Evolutionary conservation across 768 basidiomycete genomes (phyloP).

Genomic region (Pleurotus eryngii): DNA sequence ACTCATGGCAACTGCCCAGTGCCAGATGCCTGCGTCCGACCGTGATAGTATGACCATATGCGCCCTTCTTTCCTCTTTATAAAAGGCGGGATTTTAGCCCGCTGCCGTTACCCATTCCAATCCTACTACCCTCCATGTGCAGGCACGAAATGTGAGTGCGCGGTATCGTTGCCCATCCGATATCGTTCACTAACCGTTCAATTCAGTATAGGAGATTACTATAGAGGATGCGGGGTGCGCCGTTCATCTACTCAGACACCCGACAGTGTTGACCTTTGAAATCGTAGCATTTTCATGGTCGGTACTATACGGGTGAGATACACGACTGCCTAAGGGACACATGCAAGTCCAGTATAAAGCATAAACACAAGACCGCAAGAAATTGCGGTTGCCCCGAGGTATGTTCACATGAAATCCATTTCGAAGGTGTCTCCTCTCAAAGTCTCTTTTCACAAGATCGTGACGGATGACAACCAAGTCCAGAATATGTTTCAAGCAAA

Average conservation of each 20-base stretch:
- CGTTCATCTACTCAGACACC: background rate
- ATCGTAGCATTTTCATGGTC: slow-evolving; percentile 43
- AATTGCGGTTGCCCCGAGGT: slow-evolving; percentile 44
- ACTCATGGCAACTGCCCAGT: no score
- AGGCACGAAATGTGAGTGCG: slow-evolving; percentile 8
- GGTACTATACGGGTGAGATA: slow-evolving; percentile 44
- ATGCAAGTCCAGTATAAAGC: slow-evolving; percentile 38
- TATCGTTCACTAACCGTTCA: background rate
- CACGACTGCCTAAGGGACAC: slow-evolving; percentile 33
- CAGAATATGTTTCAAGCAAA: slow-evolving; percentile 47
- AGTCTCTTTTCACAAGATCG: slow-evolving; percentile 23
- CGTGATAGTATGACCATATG: no score
- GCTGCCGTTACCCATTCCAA: no score
- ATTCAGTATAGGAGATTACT: slow-evolving; percentile 43
- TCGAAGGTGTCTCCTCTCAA: no score
- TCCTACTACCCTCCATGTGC: slow-evolving; percentile 7
- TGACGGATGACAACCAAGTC: slow-evolving; percentile 39
- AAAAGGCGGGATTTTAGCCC: no score
- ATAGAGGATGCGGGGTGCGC: slow-evolving; percentile 48
- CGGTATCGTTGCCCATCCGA: background rate
- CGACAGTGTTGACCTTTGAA: slow-evolving; percentile 9
- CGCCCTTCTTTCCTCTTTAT: no score
- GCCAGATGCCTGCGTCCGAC: no score
- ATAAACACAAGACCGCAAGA: slow-evolving; percentile 40
- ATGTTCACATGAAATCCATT: background rate